phyloP scores from a whole-genome alignment of 169 alveolate species.

The Eimeria maxima region DNA sequence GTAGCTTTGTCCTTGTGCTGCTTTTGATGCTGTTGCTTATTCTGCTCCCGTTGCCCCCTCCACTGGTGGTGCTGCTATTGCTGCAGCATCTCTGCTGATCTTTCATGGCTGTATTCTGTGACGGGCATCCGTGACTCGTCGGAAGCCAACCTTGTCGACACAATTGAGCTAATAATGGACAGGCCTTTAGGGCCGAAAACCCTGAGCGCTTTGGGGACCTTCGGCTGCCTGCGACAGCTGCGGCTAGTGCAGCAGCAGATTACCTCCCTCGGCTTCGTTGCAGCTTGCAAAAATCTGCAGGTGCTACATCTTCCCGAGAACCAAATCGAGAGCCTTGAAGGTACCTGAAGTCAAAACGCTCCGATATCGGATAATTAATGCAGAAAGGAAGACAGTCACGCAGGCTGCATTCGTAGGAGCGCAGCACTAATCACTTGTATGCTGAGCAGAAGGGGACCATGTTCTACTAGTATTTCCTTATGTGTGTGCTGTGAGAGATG shows the following conservation, averaged over 20 bases:
- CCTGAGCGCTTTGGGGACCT: constrained; percentile 41
- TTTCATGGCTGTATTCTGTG: constrained; percentile 25
- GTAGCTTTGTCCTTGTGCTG: background rate
- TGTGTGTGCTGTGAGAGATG: background rate
- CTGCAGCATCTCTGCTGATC: constrained; percentile 24
- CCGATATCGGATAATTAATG: background rate
- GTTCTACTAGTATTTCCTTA: background rate
- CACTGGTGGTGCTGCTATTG: background rate
- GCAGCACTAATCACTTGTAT: too few relatives aligned
- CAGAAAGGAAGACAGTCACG: background rate
- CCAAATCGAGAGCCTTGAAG: constrained; percentile 22
- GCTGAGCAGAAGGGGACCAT: too few relatives aligned
- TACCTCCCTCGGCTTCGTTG: constrained; percentile 1
- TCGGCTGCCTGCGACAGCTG: constrained; percentile 67
- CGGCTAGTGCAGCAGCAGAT: constrained; percentile 69
- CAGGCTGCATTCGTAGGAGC: background rate
- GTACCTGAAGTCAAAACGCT: background rate
- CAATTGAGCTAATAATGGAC: constrained; percentile 65
- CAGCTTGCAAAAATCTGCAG: constrained; percentile 46
- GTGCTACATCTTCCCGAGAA: constrained; percentile 70
- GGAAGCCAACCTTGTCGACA: constrained; percentile 45
- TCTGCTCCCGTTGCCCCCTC: background rate
- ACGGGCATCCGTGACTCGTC: constrained; percentile 65
- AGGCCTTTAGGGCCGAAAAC: constrained; percentile 34
- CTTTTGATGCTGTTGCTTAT: background rate